A percentile compares a stretch with the other conserved stretches of the same genome.
Conservation (phyloP, 768 basidiomycete species). For the Cyathus striatus region DNA sequence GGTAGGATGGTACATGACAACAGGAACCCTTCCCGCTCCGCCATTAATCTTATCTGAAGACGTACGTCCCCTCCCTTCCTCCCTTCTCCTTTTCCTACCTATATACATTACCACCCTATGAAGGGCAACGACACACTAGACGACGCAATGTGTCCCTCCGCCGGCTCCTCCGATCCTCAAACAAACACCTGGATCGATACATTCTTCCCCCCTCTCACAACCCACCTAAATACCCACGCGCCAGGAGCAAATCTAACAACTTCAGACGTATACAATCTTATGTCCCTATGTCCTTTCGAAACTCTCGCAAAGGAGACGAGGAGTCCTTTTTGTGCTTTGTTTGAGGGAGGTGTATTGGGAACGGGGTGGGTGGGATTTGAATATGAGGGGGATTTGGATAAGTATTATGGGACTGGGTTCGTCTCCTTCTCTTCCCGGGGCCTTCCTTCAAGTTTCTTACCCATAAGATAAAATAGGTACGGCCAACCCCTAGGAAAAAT, state of each 20-base stretch:
- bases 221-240: slow-evolving; percentile 54
- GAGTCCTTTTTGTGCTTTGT: slow-evolving; percentile 74
- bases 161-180: slow-evolving; percentile 36
- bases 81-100: background rate
- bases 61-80: slow-evolving; percentile 30
- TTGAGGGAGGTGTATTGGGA: slow-evolving; percentile 56
- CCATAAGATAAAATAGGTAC: slow-evolving; percentile 34
- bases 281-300: slow-evolving; percentile 79
- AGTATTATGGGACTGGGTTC: slow-evolving; percentile 76
- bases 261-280: slow-evolving; percentile 51
- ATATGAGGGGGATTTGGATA: slow-evolving; percentile 67
- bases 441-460: background rate
- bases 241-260: slow-evolving; percentile 57
- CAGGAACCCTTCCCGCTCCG: slow-evolving; percentile 30
- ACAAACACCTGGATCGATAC: slow-evolving; percentile 48
- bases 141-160: slow-evolving; percentile 58
- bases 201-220: slow-evolving; percentile 52
- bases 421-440: slow-evolving; percentile 9
- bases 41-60: slow-evolving; percentile 54
- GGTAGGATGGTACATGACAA: background rate
- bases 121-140: slow-evolving; percentile 68
- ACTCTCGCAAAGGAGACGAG: slow-evolving; percentile 44
- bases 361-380: too few relatives aligned
- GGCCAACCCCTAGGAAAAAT: slow-evolving; percentile 67
- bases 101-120: background rate